phyloP scores from a whole-genome alignment of 495 filamentous ascomycete genomes.

The Mytilinidion resinicola region DNA sequence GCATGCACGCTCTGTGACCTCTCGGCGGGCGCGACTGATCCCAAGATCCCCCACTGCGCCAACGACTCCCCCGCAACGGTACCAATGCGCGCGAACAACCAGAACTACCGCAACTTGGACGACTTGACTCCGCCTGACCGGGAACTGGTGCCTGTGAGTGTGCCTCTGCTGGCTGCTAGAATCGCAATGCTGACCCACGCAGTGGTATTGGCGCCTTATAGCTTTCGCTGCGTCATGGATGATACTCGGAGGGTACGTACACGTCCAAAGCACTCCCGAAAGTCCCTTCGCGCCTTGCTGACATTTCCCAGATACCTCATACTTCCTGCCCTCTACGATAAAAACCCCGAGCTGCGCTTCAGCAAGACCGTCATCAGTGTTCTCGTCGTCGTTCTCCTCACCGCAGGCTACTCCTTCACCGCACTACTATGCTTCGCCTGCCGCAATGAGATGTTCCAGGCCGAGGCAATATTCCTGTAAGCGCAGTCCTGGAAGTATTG shows the following conservation, averaged over 20 bases:
- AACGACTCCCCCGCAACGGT: neutral
- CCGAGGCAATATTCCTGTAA: constrained; percentile 35
- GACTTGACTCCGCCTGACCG: neutral
- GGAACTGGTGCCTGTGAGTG: neutral
- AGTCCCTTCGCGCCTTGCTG: neutral
- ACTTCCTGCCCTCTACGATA: constrained; percentile 34
- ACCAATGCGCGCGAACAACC: neutral
- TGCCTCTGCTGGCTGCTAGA: neutral
- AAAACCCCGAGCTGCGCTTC: constrained; percentile 27
- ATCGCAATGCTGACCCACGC: neutral
- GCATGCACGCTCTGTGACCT: neutral
- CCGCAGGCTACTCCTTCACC: constrained; percentile 37
- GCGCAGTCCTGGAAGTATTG: neutral
- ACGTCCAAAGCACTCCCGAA: no score
- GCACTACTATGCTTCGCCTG: constrained; percentile 35
- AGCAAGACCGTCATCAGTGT: constrained; percentile 31
- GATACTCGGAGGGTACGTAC: constrained; percentile 28
- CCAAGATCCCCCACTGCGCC: neutral
- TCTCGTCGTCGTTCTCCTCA: constrained; percentile 34
- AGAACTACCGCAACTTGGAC: neutral
- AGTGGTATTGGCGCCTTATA: constrained; percentile 30
- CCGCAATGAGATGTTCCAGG: constrained; percentile 31
- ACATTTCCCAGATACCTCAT: constrained; percentile 31
- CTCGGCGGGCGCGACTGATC: neutral
- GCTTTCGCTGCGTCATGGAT: constrained; percentile 27